Evolutionary conservation across 2,329 filamentous ascomycete genomes (phyloP), one percentile per base, ranked within the genome.

Genomic region (Aspergillus neotritici): DNA sequence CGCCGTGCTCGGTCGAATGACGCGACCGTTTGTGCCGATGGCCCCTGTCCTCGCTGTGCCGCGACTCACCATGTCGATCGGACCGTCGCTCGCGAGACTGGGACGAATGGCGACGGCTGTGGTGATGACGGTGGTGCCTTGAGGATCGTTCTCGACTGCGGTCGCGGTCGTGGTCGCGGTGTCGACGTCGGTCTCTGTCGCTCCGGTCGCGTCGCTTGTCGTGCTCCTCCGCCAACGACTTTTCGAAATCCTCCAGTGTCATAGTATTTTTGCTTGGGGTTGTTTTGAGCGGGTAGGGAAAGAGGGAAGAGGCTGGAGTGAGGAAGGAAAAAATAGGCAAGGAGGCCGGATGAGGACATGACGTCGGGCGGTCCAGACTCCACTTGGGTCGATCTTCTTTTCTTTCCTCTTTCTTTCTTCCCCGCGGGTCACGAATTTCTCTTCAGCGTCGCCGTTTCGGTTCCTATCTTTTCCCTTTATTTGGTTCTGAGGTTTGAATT

Each of bases 231-330:
- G 83, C 84, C 10, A 94, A 74, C 17, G 82, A 73, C 61, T 83
- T 86, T 64, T 94, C 88, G 47, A 94, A 94, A 45, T 90, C 86
- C 53, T 82, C 79, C 46, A 83, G 62, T 4, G 75, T 74, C 79
- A 82, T 82, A 21, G 39, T 30, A 43, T 9, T 43, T 29, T 16
- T 31, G 15, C 8, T 31, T 16, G 25, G 21, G 41, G 13, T 47
- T 34, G 31, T 21, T 12, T 11, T 25, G 21, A 12, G 25, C 12
- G 48, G 25, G 14, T 31, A 34, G 21, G 35, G 31, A 17, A 28
- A 5, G 30, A 47, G 25, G 17, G 28, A 21, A 30, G 34, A 43
- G 29, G 32, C 32, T 33, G 34, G 49, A 46, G 43, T 39, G 41
- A 41, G 45, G 41, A 25, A 51, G 44, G 42, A 50, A 51, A 56